Base-by-base conservation (phyloP, 108 stramenopile genomes). In the Cyclotella baltica region DNA sequence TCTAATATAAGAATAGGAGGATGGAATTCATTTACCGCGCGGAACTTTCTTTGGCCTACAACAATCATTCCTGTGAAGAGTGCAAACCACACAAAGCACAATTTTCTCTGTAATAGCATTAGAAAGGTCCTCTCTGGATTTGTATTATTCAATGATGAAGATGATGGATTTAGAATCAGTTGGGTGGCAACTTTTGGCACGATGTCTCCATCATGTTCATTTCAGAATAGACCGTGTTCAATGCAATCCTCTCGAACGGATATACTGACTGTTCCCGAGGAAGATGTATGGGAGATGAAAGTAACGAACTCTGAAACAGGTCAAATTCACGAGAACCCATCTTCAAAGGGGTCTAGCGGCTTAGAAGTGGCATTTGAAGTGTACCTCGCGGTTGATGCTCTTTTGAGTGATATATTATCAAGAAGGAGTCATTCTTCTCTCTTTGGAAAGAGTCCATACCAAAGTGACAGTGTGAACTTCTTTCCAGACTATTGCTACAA, bases 111-210 rank as follows among this genome's bases (percentile, higher is more conserved):
- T 30, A 36, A 52, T 33, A 47, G 38, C 28, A 64, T 76, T n/a
- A 56, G 55, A 11, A 52, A 40, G 36, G 68, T 35, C n/a, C 40
- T 69, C 0, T 73, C 84, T 35, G 91, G 85, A 43, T 87, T 87
- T 55, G 34, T 92, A 52, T 62, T 90, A 2, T 84, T 92, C 47
- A 90, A 88, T 71, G 88, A 92, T 63, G 91, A 92, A 75, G 86
- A 81, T 30, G 89, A 90, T 77, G 89, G 89, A 4, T 90, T 87
- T 70, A 86, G 91, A 30, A 65, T 92, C 38, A 88, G 86, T 15
- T 92, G 91, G 91, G 76, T 85, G 13, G 63, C 78, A 10, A 28
- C 62, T 43, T 38, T 30, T 38, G 36, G 35, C 0, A 55, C 29
- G 16, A 46, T 59, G 47, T 20, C 56, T 58, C 46, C 76, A 11